Evolutionary conservation across 2,329 filamentous ascomycete genomes (phyloP), one percentile per base, ranked within the genome.

Genomic region (Fusarium aywerte): DNA sequence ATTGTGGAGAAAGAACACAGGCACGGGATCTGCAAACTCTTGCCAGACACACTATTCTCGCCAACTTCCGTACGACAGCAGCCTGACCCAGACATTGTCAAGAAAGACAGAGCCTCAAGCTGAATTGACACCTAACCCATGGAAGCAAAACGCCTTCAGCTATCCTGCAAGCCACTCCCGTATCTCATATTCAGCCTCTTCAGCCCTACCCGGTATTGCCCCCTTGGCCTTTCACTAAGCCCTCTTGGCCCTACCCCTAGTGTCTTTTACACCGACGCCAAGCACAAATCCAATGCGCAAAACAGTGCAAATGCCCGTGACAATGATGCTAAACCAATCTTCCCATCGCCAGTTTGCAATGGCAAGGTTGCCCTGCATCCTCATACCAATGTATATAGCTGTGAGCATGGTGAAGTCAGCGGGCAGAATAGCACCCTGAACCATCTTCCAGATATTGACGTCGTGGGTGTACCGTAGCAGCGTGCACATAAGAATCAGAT

Each of bases 401-500:
- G 64, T 62, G 11, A 72, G 27, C 61, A 72, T 62, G 16, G 69
- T 68, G 11, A 72, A 72, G 31, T 72, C 69, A 1, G 69, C 61
- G 10, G 64, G 70, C 0, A 70, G 8, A 8, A 72, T 62, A 4
- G 53, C 61, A 13, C 58, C 36, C 12, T 72, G 69, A 3, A 72
- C 42, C 32, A 65, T 68, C 40, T 63, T 73, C 68, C 68, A 72
- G 8, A 71, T 47, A 11, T 56, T 62, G 10, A 69, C 31, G 7
- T 73, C 68, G n/a, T 72, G 50, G 2, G 68, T 72, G 29, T 72
- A 73, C 1, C 68, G 61, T 0, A 72, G 43, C 2, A 73, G 48
- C 1, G 56, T 21, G 4, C 63, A 33, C 10, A 52, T 21, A 1
- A 72, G 40, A 5, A 49, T 23, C 0, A 72, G 36, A 10, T 54